Conservation (phyloP, 2,329 filamentous ascomycete species). For the Exserohilum rostratum region DNA sequence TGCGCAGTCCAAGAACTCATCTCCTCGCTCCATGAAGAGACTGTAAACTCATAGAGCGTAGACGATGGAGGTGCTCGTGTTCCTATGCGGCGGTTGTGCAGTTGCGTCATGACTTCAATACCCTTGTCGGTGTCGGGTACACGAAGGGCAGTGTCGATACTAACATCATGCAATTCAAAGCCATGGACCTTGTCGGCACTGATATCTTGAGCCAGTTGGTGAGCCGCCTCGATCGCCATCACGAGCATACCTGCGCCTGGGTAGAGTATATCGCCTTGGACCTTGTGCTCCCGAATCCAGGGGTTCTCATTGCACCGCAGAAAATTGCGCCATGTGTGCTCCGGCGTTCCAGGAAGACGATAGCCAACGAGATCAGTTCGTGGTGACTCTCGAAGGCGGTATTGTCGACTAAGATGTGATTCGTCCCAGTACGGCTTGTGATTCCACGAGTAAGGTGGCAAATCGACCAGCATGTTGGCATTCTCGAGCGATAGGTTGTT, state of each 20-base stretch:
- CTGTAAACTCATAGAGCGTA: conserved; percentile 10
- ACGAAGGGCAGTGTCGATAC: conserved; percentile 7
- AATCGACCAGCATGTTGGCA: conserved; percentile 1
- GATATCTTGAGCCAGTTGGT: conserved; percentile 1
- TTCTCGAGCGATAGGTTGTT: neutral
- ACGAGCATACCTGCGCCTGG: conserved; percentile 53
- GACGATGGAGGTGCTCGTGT: conserved; percentile 8
- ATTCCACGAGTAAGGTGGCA: conserved; percentile 12
- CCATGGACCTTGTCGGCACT: conserved; percentile 3
- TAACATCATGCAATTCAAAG: conserved; percentile 8
- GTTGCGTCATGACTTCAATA: conserved; percentile 13
- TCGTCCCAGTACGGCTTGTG: conserved; percentile 9
- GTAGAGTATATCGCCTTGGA: conserved; percentile 46
- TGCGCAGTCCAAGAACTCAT: conserved; percentile 7
- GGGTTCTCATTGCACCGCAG: conserved; percentile 11
- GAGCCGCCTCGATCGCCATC: conserved; percentile 42
- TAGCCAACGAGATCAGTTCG: conserved; percentile 11
- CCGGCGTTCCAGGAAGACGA: conserved; percentile 4
- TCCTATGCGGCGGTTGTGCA: conserved; percentile 12
- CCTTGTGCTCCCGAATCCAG: conserved; percentile 22
- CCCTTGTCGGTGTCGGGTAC: conserved; percentile 11
- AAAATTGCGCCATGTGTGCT: conserved; percentile 16
- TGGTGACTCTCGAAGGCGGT: conserved; percentile 7
- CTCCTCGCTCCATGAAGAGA: conserved; percentile 11
- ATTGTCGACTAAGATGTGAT: conserved; percentile 4